Evolutionary conservation across 2,329 filamentous ascomycete species (phyloP).

Genomic region (Alternaria rosae): DNA sequence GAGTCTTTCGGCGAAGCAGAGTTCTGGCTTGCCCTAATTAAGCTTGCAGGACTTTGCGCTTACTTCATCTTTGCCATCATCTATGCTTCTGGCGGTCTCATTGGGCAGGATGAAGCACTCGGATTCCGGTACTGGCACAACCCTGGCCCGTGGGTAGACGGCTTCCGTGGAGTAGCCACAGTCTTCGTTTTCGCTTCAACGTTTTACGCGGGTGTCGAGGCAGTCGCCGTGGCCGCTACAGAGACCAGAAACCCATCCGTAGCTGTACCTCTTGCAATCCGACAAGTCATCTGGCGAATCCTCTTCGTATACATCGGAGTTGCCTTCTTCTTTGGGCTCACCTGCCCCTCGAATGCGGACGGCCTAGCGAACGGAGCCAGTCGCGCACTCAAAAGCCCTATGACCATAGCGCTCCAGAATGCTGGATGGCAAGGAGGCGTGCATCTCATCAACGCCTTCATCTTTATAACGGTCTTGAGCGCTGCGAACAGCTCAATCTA

Average conservation of each 20-base stretch:
- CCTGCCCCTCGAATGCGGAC: slow-evolving; percentile 71
- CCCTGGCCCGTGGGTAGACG: slow-evolving; percentile 51
- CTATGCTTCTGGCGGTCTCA: slow-evolving; percentile 44
- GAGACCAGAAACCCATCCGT: slow-evolving; percentile 53
- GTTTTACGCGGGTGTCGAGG: slow-evolving; percentile 50
- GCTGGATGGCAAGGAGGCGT: slow-evolving; percentile 77
- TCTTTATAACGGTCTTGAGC: slow-evolving; percentile 69
- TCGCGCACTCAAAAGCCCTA: slow-evolving; percentile 68
- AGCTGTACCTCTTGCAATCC: slow-evolving; percentile 58
- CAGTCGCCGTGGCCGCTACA: slow-evolving; percentile 47
- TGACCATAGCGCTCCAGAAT: slow-evolving; percentile 64
- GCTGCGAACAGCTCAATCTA: slow-evolving; percentile 74
- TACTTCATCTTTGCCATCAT: slow-evolving; percentile 54
- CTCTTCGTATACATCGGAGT: slow-evolving; percentile 55
- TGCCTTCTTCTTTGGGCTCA: slow-evolving; percentile 63
- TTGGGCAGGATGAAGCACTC: slow-evolving; percentile 41
- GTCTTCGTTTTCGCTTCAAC: slow-evolving; percentile 55
- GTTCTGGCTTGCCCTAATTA: slow-evolving; percentile 53
- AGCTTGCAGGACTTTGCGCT: slow-evolving; percentile 48
- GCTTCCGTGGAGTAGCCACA: slow-evolving; percentile 52
- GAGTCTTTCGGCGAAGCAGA: slow-evolving; percentile 54
- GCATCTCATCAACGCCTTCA: slow-evolving; percentile 74
- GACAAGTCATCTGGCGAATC: slow-evolving; percentile 55
- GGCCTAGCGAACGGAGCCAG: slow-evolving; percentile 68
- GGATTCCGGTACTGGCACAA: slow-evolving; percentile 51